phyloP scores from a whole-genome alignment of 768 basidiomycete genomes.

The Tulasnella sp. region DNA sequence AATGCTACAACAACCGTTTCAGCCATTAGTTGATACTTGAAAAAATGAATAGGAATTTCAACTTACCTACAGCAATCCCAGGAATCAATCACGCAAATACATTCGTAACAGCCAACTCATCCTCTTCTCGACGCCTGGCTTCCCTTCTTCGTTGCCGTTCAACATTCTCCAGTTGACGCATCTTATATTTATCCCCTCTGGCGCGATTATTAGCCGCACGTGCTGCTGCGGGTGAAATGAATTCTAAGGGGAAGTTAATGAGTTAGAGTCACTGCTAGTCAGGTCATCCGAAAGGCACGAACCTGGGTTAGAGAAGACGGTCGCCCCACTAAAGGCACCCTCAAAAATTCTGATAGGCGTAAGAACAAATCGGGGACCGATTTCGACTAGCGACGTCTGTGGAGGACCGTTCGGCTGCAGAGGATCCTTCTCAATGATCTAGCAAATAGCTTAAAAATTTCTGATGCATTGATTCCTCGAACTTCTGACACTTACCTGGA shows the following conservation, averaged over 20 bases:
- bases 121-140: conserved; percentile 50
- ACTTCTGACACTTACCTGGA: conserved; percentile 49
- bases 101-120: conserved; percentile 70
- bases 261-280: conserved; percentile 2
- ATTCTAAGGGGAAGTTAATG: conserved; percentile 43
- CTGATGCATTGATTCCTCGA: background rate
- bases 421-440: conserved; percentile 94
- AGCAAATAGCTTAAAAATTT: conserved; percentile 8
- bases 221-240: conserved; percentile 74
- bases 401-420: conserved; percentile 73
- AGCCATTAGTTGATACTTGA: no score
- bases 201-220: conserved; percentile 55
- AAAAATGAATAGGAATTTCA: no score
- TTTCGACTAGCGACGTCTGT: conserved; percentile 82
- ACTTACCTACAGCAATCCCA: no score
- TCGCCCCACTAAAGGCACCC: conserved; percentile 89
- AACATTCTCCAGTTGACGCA: conserved; percentile 64
- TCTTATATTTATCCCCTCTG: conserved; percentile 69
- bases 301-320: conserved; percentile 94
- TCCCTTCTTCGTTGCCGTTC: conserved; percentile 54
- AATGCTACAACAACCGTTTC: no score
- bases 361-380: conserved; percentile 93
- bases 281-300: conserved; percentile 20
- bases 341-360: conserved; percentile 98
- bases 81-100: conserved; percentile 86